Base-by-base conservation (phyloP, 176 grass and related monocot species). In the Canna indica region DNA sequence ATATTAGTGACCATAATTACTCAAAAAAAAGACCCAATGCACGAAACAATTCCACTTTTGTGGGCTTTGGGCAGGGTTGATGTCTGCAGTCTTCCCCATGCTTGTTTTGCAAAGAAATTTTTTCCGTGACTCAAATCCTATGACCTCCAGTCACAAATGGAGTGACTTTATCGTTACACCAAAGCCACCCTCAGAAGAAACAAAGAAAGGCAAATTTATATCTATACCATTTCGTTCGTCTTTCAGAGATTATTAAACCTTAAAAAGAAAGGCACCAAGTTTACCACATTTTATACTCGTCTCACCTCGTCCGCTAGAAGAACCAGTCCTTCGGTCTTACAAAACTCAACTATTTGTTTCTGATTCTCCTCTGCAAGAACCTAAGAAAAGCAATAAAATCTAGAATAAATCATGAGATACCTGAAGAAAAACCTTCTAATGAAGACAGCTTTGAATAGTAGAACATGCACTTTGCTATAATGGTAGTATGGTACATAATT, bases 271-370 rank as follows among this genome's bases (percentile, higher is more conserved):
- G 25, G 34, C 58, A 48, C 12, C 42, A 53, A 59, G 69, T 44
- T 26, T 47, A 59, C 16, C 41, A 52, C 36, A 80, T 57, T 20
- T 54, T 20, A 3, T 73, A 81, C 59, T 31, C 26, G 50, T 42
- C 75, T 65, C 31, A 91, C 91, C 88, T 96, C 88, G 48, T 96
- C 88, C 7, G 91, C 88, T 2, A 96, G 81, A 83, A 96, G 85
- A 86, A 96, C 88, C 75, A 96, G 85, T 29, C 88, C 81, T 96
- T 91, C 88, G 15, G 88, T 91, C 81, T 91, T 96, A 73, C 91
- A 96, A 68, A 96, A 96, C 76, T 96, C 83, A 11, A 96, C 88
- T 80, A 96, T 86, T 69, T 91, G 78, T 67, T 64, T 85, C 75
- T 91, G 88, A 59, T 91, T 96, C 84, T 96, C 91, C 66, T 96